Conservation (phyloP, 768 basidiomycete species). For the Tylopilus intermedius region DNA sequence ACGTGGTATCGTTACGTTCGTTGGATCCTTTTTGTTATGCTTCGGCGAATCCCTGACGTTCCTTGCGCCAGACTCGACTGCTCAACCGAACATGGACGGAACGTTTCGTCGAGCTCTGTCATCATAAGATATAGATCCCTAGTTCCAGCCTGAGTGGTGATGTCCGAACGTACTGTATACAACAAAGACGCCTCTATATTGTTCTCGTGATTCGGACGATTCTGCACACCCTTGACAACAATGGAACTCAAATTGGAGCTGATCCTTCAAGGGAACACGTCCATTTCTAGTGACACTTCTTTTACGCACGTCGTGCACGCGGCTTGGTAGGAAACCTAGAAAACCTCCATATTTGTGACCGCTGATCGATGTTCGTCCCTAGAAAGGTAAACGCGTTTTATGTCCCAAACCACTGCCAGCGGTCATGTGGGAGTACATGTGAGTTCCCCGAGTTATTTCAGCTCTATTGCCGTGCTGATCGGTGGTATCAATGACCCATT, state of each 20-base stretch:
- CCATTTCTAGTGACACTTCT: not conserved
- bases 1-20: slow-evolving; percentile 32
- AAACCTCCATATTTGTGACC: not conserved
- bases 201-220: not conserved
- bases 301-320: not conserved
- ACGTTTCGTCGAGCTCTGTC: slow-evolving; percentile 23
- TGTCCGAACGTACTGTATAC: not conserved
- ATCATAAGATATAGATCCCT: slow-evolving; percentile 3
- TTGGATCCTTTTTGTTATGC: not conserved
- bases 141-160: no score
- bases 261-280: not conserved
- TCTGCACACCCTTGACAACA: not conserved
- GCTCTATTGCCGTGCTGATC: not conserved
- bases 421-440: no score
- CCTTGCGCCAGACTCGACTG: slow-evolving; percentile 12
- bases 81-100: slow-evolving; percentile 23
- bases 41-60: not conserved
- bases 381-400: not conserved
- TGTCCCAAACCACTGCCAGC: no score
- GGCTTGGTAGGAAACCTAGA: not conserved
- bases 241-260: not conserved
- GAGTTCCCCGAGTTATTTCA: not conserved
- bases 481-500: not conserved
- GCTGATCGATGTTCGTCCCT: not conserved
- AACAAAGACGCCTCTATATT: not conserved